These are phyloP conservation scores for Mycena floridula DNA, from an alignment of 768 basidiomycete genomes.

Conservation along the genomic window DNA sequence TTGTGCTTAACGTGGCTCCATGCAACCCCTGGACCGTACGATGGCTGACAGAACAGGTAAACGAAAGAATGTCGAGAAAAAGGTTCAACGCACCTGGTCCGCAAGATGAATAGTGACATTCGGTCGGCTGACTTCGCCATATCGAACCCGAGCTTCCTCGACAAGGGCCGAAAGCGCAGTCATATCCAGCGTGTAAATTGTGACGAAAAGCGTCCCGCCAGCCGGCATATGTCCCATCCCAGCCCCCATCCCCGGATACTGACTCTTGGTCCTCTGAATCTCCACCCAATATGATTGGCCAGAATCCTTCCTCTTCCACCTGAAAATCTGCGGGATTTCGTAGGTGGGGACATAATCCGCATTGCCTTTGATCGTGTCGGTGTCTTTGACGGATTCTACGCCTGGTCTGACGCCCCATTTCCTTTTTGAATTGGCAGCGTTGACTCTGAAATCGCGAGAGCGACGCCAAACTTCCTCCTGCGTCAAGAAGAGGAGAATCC, in stretches of 20 bases:
- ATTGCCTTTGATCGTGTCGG: conserved; percentile 15
- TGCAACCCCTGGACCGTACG: conserved; percentile 8
- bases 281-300: conserved; percentile 40
- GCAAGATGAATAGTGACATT: conserved; percentile 35
- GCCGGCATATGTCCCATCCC: background rate
- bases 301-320: too few relatives aligned
- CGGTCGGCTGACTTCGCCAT: conserved; percentile 32
- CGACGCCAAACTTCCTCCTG: conserved; percentile 36
- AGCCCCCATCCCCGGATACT: conserved; percentile 7
- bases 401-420: conserved; percentile 31
- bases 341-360: conserved; percentile 39
- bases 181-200: conserved; percentile 39
- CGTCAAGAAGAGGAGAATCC: conserved; percentile 39
- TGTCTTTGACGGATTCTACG: conserved; percentile 8
- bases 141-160: conserved; percentile 33
- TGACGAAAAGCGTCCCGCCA: conserved; percentile 19
- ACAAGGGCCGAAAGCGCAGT: conserved; percentile 34
- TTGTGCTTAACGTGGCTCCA: conserved; percentile 19
- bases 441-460: conserved; percentile 35
- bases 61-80: background rate
- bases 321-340: conserved; percentile 33
- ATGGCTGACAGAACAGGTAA: conserved; percentile 9
- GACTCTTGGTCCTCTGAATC: conserved; percentile 18
- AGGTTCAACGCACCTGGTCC: conserved; percentile 18
- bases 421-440: conserved; percentile 30